Percentiles rank a stretch among this genome's conserved stretches.
Evolutionary conservation across 805 yeast species (phyloP).

Genomic region (Candida wancherniae): DNA sequence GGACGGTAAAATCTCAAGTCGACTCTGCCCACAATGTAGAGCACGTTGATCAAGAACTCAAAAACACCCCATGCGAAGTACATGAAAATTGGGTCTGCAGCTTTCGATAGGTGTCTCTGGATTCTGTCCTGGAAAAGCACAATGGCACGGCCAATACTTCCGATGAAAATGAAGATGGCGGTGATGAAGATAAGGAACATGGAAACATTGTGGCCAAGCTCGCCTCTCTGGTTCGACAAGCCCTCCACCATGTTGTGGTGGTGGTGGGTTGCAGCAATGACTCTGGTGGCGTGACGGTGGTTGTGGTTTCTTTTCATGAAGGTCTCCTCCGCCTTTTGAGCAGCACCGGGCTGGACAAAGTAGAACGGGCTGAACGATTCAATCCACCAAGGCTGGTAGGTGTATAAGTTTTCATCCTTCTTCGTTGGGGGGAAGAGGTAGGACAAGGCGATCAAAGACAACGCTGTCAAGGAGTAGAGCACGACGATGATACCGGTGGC

Average conservation of each 20-base stretch:
- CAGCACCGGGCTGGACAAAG: constrained; percentile 53
- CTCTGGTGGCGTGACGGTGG: constrained; percentile 49
- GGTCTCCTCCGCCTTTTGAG: constrained; percentile 42
- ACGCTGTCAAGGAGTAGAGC: constrained; percentile 50
- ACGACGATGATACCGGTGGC: constrained; percentile 28
- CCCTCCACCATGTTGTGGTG: constrained; percentile 36
- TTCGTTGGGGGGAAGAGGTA: constrained; percentile 52
- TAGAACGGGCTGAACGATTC: constrained; percentile 56
- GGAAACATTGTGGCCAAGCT: constrained; percentile 48
- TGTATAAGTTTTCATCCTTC: constrained; percentile 45
- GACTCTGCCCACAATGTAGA: constrained; percentile 60
- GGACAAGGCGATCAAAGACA: constrained; percentile 45
- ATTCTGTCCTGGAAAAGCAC: constrained; percentile 35
- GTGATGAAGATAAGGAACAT: constrained; percentile 42
- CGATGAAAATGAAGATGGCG: constrained; percentile 45
- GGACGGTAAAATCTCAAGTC: constrained; percentile 81
- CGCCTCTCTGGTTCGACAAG: constrained; percentile 36
- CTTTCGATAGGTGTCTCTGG: constrained; percentile 15
- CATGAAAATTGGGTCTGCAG: constrained; percentile 50
- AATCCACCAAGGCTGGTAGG: constrained; percentile 79
- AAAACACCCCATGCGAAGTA: constrained; percentile 66
- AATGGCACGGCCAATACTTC: constrained; percentile 48
- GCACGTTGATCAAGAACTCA: constrained; percentile 52
- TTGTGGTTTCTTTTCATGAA: constrained; percentile 46
- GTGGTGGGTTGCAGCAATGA: constrained; percentile 55